Evolutionary conservation across 140 eudicot genomes (phyloP), one percentile per base, ranked within the genome.

Genomic region (Stevia rebaudiana): DNA sequence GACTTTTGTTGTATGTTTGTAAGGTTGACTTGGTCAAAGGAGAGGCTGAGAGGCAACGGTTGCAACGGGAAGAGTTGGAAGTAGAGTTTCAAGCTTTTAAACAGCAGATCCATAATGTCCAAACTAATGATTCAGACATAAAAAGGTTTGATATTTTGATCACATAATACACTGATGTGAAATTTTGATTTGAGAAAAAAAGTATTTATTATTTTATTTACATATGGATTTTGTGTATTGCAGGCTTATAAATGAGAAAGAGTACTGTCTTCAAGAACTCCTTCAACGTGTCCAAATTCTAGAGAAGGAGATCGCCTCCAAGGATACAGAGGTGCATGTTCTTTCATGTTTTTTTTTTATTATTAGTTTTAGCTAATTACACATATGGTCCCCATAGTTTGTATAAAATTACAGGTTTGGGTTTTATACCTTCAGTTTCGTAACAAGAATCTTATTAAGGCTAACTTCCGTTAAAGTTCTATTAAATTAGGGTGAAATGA

Each of bases 41-140:
- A 66, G 98, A 92, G 65, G 92, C 95, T 35, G 97, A 88, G 72
- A 81, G 79, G 56, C 98, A 92, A 61, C 78, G 90, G 16, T 59
- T 88, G 68, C 82, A 92, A 68, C 81, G 90, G 31, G 97, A 92
- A 76, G 97, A 92, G 60, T 84, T 92, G 44, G 95, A 92, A 76
- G 16, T 85, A 63, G 95, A 92, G 78, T 95, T 92, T 62, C 95
- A 85, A 28, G 70, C 80, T 28, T 71, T 85, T 41, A 83, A 79
- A 72, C 85, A 88, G 62, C 87, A 92, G 65, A 71, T 92, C 81
- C 62, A 80, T 9, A 61, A 67, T 15, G 79, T 88, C 33, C 66
- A 79, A 65, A 71, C 48, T 72, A 68, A 69, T 37, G 87, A 88
- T 73, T 52, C 80, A 19, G 94, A 92, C 39, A 44, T 79, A 65